Base-by-base conservation (phyloP, 768 basidiomycete genomes). In the Rubroboletus pulcherrimus region DNA sequence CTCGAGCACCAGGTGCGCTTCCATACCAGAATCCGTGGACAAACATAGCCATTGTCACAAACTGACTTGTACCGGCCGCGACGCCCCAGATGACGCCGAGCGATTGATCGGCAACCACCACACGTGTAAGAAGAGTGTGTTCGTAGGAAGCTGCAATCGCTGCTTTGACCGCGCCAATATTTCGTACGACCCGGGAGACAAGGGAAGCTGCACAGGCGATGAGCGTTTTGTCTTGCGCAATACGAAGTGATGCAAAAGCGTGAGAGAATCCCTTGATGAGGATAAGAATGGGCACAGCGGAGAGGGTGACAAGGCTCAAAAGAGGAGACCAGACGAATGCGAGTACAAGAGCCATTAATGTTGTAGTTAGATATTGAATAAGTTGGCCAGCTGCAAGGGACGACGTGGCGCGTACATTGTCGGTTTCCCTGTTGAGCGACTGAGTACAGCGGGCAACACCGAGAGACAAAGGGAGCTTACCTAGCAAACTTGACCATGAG, bases 11-110 rank as follows among this genome's bases (percentile, higher is more conserved):
- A 97, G 80, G 66, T 89, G 86, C 3, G 88, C 81, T 12, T 12
- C 95, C 96, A 65, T 87, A 98, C 94, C 96, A 98, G 73, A 98
- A 98, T 0, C 87, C 94, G 65, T 93, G 88, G 8, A 98, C 93
- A 72, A 98, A 99, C 85, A 97, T 95, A 29, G 82, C 81, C 79
- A 94, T 86, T 64, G 89, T 82, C 54, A 89, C 78, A 67, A 97
- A 95, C 64, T 94, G 91, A 3, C 81, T 81, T 12, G 86, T 56
- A 19, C 82, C 88, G 2, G 78, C 73, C 5, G 86, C 84, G 35
- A 85, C 30, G 2, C 87, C 91, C 93, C 94, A 98, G 4, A 95
- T 77, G 24, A 76, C 67, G 54, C 84, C 81, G 43, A 91, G 78
- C 26, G 73, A 74, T 44, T 74, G 70, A 11, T 87, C 82, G 6